Conservation (phyloP, 2,329 filamentous ascomycete species). For the Magnaporthiopsis rhizophila region DNA sequence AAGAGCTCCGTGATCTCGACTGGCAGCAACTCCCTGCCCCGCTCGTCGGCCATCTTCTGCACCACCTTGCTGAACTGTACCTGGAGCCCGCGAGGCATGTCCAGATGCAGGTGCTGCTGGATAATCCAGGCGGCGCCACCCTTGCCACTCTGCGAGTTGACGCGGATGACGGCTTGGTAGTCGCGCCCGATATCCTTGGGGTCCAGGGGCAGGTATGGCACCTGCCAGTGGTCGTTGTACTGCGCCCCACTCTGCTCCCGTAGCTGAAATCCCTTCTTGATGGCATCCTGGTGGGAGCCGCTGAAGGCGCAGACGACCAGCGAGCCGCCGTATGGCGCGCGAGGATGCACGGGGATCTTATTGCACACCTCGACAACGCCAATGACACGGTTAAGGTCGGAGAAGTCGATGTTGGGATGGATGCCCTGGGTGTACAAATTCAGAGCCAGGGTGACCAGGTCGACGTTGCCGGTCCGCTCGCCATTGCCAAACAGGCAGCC, state of each 20-base stretch:
- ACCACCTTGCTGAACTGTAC: slow-evolving; percentile 85
- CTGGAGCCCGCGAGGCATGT: slow-evolving; percentile 86
- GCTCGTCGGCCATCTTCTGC: slow-evolving; percentile 69
- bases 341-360: slow-evolving; percentile 87
- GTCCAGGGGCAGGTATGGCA: slow-evolving; percentile 90
- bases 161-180: slow-evolving; percentile 96
- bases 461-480: slow-evolving; percentile 91
- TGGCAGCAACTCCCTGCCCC: slow-evolving; percentile 76
- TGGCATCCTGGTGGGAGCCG: slow-evolving; percentile 89
- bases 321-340: slow-evolving; percentile 84
- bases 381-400: slow-evolving; percentile 77
- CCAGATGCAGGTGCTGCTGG: slow-evolving; percentile 78
- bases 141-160: slow-evolving; percentile 95
- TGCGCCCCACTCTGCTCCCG: slow-evolving; percentile 53
- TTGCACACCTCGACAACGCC: slow-evolving; percentile 86
- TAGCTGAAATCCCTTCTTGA: slow-evolving; percentile 80
- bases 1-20: slow-evolving; percentile 84
- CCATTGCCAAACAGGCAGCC: slow-evolving; percentile 93
- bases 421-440: slow-evolving; percentile 95
- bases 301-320: slow-evolving; percentile 90
- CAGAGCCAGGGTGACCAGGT: slow-evolving; percentile 83
- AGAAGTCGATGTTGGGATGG: slow-evolving; percentile 80
- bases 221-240: slow-evolving; percentile 65
- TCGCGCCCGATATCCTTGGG: slow-evolving; percentile 88
- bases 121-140: slow-evolving; percentile 94